Evolutionary conservation across 2,329 filamentous ascomycete species (phyloP).

Genomic region (Thelonectria olida): DNA sequence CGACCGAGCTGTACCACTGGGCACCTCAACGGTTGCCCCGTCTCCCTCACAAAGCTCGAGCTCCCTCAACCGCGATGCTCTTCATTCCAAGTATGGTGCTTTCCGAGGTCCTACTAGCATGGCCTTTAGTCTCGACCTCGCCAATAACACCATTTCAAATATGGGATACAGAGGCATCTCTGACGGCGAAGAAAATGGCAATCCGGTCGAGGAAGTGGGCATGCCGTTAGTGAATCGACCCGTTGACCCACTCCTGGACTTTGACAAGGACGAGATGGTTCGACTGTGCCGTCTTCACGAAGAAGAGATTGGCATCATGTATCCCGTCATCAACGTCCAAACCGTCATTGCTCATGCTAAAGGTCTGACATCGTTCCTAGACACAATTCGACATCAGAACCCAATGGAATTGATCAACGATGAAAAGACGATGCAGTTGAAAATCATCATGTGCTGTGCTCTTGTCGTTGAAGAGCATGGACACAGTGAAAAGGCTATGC

Average conservation of each 20-base stretch:
- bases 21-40: conserved; percentile 47
- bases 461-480: conserved; percentile 82
- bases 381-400: conserved; percentile 53
- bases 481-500: conserved; percentile 76
- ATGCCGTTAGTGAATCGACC: conserved; percentile 48
- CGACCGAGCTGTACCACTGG: conserved; percentile 51
- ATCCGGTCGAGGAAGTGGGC: conserved; percentile 31
- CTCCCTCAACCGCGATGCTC: conserved; percentile 50
- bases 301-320: conserved; percentile 93
- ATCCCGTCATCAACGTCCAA: conserved; percentile 82
- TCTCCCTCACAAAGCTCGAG: conserved; percentile 54
- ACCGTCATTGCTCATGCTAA: conserved; percentile 75
- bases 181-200: conserved; percentile 69
- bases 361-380: conserved; percentile 76
- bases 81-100: conserved; percentile 65
- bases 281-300: conserved; percentile 83
- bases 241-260: conserved; percentile 80
- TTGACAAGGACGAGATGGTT: conserved; percentile 81
- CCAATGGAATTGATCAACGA: conserved; percentile 54
- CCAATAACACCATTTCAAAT: conserved; percentile 84
- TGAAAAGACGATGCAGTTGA: conserved; percentile 74
- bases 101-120: conserved; percentile 89
- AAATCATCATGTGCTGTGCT: conserved; percentile 83
- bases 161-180: conserved; percentile 82
- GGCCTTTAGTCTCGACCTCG: conserved; percentile 85